Base-by-base conservation (phyloP, 2,329 filamentous ascomycete species). In the Coleophoma eucalyptorum region DNA sequence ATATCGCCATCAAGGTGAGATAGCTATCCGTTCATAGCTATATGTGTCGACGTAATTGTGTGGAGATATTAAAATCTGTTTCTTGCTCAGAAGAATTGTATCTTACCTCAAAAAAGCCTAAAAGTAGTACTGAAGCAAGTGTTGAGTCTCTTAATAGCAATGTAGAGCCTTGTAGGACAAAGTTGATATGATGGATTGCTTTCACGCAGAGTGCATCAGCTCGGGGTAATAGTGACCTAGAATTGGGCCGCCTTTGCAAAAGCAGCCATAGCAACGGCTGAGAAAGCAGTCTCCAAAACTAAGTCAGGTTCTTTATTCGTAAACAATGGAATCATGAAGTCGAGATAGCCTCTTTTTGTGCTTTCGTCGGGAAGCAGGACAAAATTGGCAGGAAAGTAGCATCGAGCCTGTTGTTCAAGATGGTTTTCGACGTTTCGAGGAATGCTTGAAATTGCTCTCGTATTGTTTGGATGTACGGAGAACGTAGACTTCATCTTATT, bases 401-500 rank as follows among this genome's bases (percentile, higher is more conserved):
- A 82, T 10, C 72, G 69, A 1, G 80, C 81, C 55, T 77, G 73
- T 52, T 81, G 73, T 20, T 81, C 75, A 2, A 79, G 57, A 4
- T 79, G 71, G 7, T 79, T 59, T 49, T 69, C 69, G 20, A 79
- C 65, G 19, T 63, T 62, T 26, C 21, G 21, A 26, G 21, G 21
- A 26, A 26, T 26, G 21, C 7, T 4, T 4, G 21, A 26, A 26
- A 26, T 26, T 26, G 21, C 21, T 26, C 4, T 26, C 21, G 21
- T 4, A 7, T 7, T 7, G 21, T 26, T 4, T 26, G 21, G 21
- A 26, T 26, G 4, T 26, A 26, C 21, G 21, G 7, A 26, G 4
- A 26, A 7, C 78, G 79, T 47, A 80, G 87, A 69, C 86, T 84
- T 64, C 86, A 84, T 56, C 83, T 61, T 81, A 58, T 88, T 86